Conservation (phyloP, 139 green algal species). For the Tetraselmis striata region DNA sequence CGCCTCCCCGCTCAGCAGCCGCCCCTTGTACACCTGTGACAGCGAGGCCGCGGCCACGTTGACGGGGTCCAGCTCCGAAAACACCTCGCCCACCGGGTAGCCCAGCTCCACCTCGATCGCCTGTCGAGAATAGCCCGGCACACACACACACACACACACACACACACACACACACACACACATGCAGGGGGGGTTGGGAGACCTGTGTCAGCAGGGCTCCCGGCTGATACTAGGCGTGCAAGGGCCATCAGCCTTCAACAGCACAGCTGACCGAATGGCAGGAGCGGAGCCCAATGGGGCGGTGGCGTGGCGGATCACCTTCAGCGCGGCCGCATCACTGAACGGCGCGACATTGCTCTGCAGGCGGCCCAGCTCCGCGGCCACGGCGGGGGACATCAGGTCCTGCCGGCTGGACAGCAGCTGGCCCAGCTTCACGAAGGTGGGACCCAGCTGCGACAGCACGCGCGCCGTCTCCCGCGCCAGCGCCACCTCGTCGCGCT, state of each 20-base stretch:
- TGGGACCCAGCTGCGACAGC: constrained; percentile 9
- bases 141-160: no score
- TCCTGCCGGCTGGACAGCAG: constrained; percentile 9
- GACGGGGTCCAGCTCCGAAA: neutral
- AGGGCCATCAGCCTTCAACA: no score
- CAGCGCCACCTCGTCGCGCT: constrained; percentile 1
- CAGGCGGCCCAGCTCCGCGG: constrained; percentile 6
- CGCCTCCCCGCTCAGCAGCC: constrained; percentile 25
- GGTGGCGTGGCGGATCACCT: no score
- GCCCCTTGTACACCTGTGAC: constrained; percentile 2
- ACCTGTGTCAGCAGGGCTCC: no score
- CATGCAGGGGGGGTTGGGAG: no score
- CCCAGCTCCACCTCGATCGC: neutral
- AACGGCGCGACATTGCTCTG: constrained; percentile 16
- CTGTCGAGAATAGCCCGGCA: no score
- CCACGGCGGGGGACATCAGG: neutral
- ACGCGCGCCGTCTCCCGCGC: neutral
- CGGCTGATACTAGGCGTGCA: no score
- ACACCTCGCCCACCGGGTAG: neutral
- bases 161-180: no score
- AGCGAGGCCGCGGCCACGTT: constrained; percentile 8
- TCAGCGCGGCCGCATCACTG: neutral
- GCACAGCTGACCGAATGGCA: no score
- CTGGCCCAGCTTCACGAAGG: constrained; percentile 15
- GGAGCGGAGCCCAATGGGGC: no score